Evolutionary conservation across 1,284 basidiomycete genomes (phyloP).

Genomic region (Laetiporus sulphureus): DNA sequence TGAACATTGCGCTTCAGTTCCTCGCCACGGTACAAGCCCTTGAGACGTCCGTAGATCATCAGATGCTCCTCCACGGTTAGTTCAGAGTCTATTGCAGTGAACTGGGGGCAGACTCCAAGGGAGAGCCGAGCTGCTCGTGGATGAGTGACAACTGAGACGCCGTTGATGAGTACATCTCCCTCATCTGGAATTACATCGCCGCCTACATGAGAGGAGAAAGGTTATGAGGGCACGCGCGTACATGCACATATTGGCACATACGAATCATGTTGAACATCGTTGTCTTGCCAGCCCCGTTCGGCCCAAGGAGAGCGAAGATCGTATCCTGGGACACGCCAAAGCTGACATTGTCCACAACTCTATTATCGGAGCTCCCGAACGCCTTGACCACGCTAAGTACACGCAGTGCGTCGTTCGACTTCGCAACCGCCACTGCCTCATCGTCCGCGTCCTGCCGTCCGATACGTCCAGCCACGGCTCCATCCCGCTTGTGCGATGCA

Average conservation of each 20-base stretch:
- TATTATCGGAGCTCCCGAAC: slow-evolving; percentile 40
- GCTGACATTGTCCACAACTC: slow-evolving; percentile 68
- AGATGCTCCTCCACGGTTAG: slow-evolving; percentile 76
- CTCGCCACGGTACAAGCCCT: slow-evolving; percentile 49
- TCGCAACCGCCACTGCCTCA: slow-evolving; percentile 44
- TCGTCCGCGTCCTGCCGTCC: slow-evolving; percentile 40
- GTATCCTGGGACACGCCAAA: slow-evolving; percentile 61
- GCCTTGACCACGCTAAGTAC: slow-evolving; percentile 65
- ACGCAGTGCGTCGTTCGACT: slow-evolving; percentile 50
- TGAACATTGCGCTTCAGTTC: slow-evolving; percentile 52
- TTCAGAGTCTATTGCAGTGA: slow-evolving; percentile 75
- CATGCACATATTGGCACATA: slow-evolving; percentile 26
- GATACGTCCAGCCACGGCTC: slow-evolving; percentile 5
- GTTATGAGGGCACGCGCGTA: neutral
- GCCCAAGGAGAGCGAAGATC: slow-evolving; percentile 70
- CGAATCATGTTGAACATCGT: slow-evolving; percentile 75
- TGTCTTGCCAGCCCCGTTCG: slow-evolving; percentile 79
- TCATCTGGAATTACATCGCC: slow-evolving; percentile 55
- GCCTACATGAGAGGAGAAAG: slow-evolving; percentile 36
- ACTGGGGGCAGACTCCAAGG: slow-evolving; percentile 78
- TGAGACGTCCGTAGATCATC: slow-evolving; percentile 56
- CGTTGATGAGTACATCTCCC: slow-evolving; percentile 64
- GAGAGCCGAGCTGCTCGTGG: slow-evolving; percentile 56
- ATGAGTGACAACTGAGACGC: slow-evolving; percentile 53
- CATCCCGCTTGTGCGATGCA: slow-evolving; percentile 7